Conservation (phyloP, 192 early-diverging fungal species). For the Neocallimastix lanati region DNA sequence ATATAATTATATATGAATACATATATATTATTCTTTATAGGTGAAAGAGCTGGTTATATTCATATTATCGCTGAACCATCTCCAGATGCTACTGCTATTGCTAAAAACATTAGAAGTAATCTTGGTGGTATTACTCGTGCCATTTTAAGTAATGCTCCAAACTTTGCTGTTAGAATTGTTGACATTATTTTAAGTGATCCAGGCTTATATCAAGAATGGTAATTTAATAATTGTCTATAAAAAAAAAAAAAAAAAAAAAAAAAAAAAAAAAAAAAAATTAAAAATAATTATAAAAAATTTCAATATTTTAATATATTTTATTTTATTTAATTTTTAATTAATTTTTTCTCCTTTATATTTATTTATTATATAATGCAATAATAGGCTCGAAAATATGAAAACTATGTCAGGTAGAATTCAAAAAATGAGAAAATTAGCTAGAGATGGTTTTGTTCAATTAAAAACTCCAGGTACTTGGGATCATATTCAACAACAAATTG, state of each 20-base stretch:
- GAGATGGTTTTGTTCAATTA: conserved; percentile 62
- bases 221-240: neutral
- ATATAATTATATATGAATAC: too few relatives aligned
- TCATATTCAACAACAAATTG: conserved; percentile 76
- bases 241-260: too few relatives aligned
- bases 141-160: conserved; percentile 98
- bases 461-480: conserved; percentile 62
- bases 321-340: too few relatives aligned
- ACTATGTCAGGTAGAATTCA: conserved; percentile 96
- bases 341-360: too few relatives aligned
- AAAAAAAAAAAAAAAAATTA: too few relatives aligned
- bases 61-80: neutral
- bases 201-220: conserved; percentile 69
- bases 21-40: neutral
- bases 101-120: conserved; percentile 24
- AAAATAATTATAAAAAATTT: too few relatives aligned
- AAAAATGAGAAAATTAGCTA: conserved; percentile 64
- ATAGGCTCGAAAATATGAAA: conserved; percentile 63
- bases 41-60: neutral
- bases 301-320: too few relatives aligned
- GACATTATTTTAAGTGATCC: conserved; percentile 61
- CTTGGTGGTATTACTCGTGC: conserved; percentile 90
- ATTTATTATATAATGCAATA: neutral
- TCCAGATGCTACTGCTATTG: neutral
- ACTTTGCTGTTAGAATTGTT: conserved; percentile 85